Evolutionary conservation across 805 yeast genomes (phyloP).

Genomic region (Starmerella potacharoeniae): DNA sequence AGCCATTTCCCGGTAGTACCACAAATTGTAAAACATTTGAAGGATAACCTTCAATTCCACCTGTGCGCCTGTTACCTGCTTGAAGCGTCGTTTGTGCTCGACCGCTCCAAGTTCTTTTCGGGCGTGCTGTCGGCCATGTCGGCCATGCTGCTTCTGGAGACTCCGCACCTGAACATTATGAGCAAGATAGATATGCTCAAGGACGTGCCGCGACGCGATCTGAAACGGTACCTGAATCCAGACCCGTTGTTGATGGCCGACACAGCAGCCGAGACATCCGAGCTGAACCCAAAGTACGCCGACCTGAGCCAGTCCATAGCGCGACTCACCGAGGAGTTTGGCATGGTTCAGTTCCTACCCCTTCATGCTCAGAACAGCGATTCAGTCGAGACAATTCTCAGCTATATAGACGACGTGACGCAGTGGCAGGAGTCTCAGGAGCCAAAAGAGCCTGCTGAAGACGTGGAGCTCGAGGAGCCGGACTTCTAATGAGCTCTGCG

Average conservation of each 20-base stretch:
- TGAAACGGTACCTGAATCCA: conserved; percentile 80
- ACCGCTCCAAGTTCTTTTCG: conserved; percentile 81
- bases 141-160: conserved; percentile 88
- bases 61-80: conserved; percentile 85
- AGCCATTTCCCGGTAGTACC: conserved; percentile 93
- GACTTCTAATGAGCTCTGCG: conserved; percentile 8
- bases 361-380: conserved; percentile 68
- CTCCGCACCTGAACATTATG: conserved; percentile 86
- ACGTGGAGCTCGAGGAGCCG: conserved; percentile 14
- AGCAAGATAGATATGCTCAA: conserved; percentile 80
- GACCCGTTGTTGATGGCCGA: conserved; percentile 66
- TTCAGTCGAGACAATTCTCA: conserved; percentile 67
- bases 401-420: conserved; percentile 91
- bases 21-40: conserved; percentile 72
- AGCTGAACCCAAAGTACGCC: conserved; percentile 51
- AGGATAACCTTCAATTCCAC: conserved; percentile 66
- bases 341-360: conserved; percentile 96
- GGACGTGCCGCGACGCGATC: conserved; percentile 59
- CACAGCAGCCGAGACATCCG: conserved; percentile 34
- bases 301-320: conserved; percentile 74
- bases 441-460: conserved; percentile 86
- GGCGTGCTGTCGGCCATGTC: conserved; percentile 97
- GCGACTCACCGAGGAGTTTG: conserved; percentile 87
- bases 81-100: conserved; percentile 91
- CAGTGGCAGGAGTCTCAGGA: conserved; percentile 97